These are phyloP conservation scores for Ensete ventricosum DNA, from an alignment of 176 grass and related monocot genomes.

Conservation along the genomic window DNA sequence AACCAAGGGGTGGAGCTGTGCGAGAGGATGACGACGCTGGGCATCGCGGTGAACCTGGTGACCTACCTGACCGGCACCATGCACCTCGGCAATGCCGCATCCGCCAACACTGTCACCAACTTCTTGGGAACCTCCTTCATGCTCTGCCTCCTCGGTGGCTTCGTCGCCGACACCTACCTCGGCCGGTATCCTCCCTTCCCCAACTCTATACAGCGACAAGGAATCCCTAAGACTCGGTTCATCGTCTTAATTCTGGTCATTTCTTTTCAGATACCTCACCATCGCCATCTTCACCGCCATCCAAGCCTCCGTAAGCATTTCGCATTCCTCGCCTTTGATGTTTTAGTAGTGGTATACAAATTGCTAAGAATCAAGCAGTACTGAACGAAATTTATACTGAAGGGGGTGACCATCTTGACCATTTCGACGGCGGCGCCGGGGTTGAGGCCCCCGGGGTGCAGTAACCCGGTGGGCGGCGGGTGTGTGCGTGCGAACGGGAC, in stretches of 20 bases:
- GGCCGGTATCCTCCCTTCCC: conserved; percentile 1
- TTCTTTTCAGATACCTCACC: conserved; percentile 3
- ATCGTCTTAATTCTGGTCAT: too few species aligned
- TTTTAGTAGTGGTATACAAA: background rate
- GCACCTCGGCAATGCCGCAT: conserved; percentile 21
- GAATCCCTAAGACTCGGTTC: too few species aligned
- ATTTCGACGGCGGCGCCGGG: conserved; percentile 18
- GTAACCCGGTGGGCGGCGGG: background rate
- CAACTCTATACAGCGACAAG: too few species aligned
- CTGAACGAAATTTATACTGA: background rate
- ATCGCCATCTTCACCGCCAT: conserved; percentile 19
- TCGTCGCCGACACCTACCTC: conserved; percentile 18
- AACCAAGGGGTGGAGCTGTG: conserved; percentile 11
- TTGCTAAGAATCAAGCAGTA: background rate
- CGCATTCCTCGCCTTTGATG: too few species aligned
- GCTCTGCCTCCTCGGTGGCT: conserved; percentile 21
- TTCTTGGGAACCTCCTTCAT: conserved; percentile 16
- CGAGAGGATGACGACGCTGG: conserved; percentile 19
- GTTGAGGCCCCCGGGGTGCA: conserved; percentile 5
- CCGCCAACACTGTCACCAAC: conserved; percentile 22
- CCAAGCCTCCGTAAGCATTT: conserved; percentile 9
- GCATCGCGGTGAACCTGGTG: conserved; percentile 20
- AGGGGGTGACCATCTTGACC: conserved; percentile 13
- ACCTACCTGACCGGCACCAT: conserved; percentile 20
- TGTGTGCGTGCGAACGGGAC: conserved; percentile 1